phyloP scores from a whole-genome alignment of 2,329 filamentous ascomycete genomes.

The Colletotrichum somersetense region DNA sequence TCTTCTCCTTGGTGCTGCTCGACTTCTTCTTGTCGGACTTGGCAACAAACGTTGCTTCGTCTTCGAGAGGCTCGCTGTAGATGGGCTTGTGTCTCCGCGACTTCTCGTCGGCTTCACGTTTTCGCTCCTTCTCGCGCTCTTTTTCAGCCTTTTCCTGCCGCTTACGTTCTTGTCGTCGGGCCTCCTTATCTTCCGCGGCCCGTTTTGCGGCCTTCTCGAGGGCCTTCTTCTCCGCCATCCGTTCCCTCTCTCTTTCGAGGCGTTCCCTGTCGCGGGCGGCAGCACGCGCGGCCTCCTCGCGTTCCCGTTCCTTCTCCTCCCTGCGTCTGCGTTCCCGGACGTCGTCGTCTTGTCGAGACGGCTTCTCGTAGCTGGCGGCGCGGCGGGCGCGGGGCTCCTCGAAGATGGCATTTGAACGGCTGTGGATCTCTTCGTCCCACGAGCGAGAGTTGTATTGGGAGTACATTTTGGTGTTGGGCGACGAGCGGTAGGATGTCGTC shows the following conservation, averaged over 20 bases:
- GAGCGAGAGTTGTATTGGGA: conserved; percentile 55
- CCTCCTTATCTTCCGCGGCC: conserved; percentile 48
- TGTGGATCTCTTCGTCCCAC: conserved; percentile 62
- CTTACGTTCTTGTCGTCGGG: conserved; percentile 52
- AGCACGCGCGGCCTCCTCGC: conserved; percentile 22
- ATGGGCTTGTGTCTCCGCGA: conserved; percentile 45
- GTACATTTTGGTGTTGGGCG: conserved; percentile 53
- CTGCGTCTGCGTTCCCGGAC: conserved; percentile 46
- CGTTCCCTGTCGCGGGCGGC: conserved; percentile 26
- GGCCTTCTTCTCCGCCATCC: conserved; percentile 28
- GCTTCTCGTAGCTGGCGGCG: conserved; percentile 61
- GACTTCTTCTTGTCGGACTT: conserved; percentile 56
- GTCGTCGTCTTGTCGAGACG: conserved; percentile 59
- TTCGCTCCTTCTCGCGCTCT: conserved; percentile 54
- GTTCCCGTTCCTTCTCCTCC: conserved; percentile 43
- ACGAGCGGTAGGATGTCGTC: conserved; percentile 47
- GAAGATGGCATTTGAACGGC: conserved; percentile 53
- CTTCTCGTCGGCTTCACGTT: conserved; percentile 54
- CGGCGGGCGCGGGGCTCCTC: conserved; percentile 61
- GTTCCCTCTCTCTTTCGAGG: conserved; percentile 35
- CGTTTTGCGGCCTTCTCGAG: conserved; percentile 45
- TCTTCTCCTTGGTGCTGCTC: conserved; percentile 51
- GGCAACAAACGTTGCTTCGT: conserved; percentile 45
- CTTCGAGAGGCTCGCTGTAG: conserved; percentile 53
- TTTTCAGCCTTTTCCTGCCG: conserved; percentile 49